Evolutionary conservation across 805 yeast species (phyloP).

Genomic region (Candida sanyiensis): DNA sequence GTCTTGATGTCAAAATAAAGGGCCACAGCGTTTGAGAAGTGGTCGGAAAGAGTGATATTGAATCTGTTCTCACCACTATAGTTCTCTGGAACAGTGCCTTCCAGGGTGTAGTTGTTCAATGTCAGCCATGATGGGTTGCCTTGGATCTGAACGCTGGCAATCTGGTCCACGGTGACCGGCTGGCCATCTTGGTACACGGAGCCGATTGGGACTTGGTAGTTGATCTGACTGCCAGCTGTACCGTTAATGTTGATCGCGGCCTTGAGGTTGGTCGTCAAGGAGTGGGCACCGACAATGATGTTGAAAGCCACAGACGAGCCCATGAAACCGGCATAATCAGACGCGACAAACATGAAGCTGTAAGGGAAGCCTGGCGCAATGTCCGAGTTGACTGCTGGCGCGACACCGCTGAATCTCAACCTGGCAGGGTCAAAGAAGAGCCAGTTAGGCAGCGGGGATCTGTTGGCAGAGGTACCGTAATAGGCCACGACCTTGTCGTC

Average conservation of each 20-base stretch:
- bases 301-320: conserved; percentile 67
- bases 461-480: conserved; percentile 75
- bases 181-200: conserved; percentile 61
- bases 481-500: conserved; percentile 52
- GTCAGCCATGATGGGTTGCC: conserved; percentile 58
- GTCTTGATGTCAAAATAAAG: conserved; percentile 54
- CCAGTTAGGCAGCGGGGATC: conserved; percentile 93
- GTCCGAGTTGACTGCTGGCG: conserved; percentile 78
- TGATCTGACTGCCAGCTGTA: conserved; percentile 51
- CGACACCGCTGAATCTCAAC: conserved; percentile 75
- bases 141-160: conserved; percentile 45
- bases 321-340: conserved; percentile 70
- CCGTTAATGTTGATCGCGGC: conserved; percentile 58
- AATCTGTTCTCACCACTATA: conserved; percentile 36
- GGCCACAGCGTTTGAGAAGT: conserved; percentile 52
- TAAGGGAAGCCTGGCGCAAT: conserved; percentile 83
- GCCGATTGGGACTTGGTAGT: conserved; percentile 54
- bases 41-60: conserved; percentile 52
- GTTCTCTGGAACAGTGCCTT: conserved; percentile 51
- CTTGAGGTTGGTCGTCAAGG: conserved; percentile 60
- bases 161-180: conserved; percentile 41
- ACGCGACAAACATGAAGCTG: conserved; percentile 66
- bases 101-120: conserved; percentile 38
- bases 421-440: conserved; percentile 55
- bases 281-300: conserved; percentile 84